These are phyloP conservation scores for Ophiostoma novo-ulmi DNA, from an alignment of 2,329 filamentous ascomycete genomes.

Conservation along the genomic window DNA sequence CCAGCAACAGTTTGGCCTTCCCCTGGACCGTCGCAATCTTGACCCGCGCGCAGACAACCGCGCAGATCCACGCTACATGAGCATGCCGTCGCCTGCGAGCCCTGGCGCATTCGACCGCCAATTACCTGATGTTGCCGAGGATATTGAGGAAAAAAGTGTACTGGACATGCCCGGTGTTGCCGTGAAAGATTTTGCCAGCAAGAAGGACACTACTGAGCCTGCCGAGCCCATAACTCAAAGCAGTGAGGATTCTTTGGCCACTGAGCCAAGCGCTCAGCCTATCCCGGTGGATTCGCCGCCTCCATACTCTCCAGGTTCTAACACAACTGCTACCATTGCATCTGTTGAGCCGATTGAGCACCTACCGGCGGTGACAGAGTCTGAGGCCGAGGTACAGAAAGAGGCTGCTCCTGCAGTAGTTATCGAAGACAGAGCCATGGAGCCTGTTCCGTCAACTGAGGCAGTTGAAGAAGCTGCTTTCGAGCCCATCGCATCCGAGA, in stretches of 20 bases:
- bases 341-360: not conserved
- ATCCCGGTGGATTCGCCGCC: not conserved
- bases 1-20: not conserved
- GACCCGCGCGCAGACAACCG: not conserved
- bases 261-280: not conserved
- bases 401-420: not conserved
- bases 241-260: not conserved
- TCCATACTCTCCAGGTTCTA: not conserved
- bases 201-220: not conserved
- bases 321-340: not conserved
- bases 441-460: not conserved
- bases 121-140: not conserved
- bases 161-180: not conserved
- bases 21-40: not conserved
- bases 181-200: slow-evolving; percentile 19
- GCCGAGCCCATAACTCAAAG: not conserved
- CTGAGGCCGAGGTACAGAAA: not conserved
- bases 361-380: not conserved
- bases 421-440: too few relatives aligned
- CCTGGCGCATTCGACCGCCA: slow-evolving; percentile 11
- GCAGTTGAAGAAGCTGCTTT: not conserved
- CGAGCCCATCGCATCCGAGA: not conserved
- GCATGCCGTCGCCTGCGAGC: slow-evolving; percentile 2
- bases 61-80: not conserved
- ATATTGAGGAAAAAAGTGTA: slow-evolving; percentile 6